Evolutionary conservation across 345 rosid species (phyloP).

Genomic region (Populus deltoides): DNA sequence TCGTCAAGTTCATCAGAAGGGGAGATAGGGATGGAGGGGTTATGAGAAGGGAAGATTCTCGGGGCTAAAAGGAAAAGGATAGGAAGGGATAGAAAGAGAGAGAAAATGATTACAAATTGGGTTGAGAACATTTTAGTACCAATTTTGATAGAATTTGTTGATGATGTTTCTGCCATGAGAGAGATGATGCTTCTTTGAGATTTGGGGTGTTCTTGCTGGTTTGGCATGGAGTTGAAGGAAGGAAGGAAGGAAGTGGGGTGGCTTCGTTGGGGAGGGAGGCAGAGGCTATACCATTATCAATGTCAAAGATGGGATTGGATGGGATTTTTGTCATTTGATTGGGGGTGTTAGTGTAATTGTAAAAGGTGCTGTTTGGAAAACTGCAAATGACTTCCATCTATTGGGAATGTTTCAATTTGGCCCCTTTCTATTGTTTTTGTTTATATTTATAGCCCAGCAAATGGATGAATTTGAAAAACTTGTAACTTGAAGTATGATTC

Average conservation of each 20-base stretch:
- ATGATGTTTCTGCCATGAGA: not conserved
- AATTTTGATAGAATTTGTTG: not conserved
- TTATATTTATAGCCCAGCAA: too few species aligned
- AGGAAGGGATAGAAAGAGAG: slow-evolving; percentile 52
- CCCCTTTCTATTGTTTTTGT: not conserved
- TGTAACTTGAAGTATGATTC: too few species aligned
- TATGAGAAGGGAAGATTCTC: slow-evolving; percentile 28
- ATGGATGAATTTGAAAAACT: too few species aligned
- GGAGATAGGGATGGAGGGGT: slow-evolving; percentile 45
- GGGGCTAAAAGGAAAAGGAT: slow-evolving; percentile 32
- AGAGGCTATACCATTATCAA: too few species aligned
- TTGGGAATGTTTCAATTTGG: not conserved
- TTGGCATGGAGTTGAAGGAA: not conserved
- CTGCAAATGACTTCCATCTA: not conserved
- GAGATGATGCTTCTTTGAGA: not conserved
- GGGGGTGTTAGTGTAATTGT: too few species aligned
- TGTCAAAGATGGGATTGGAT: too few species aligned
- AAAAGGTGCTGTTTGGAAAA: not conserved
- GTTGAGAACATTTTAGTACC: slow-evolving; percentile 50
- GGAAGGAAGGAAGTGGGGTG: not conserved
- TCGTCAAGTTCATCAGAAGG: slow-evolving; percentile 72
- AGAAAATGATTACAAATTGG: slow-evolving; percentile 48
- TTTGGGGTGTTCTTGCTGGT: not conserved
- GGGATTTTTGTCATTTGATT: too few species aligned
- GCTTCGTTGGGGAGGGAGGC: not conserved